Conservation (phyloP, 2,329 filamentous ascomycete genomes). For the Xylariaceae sp. region DNA sequence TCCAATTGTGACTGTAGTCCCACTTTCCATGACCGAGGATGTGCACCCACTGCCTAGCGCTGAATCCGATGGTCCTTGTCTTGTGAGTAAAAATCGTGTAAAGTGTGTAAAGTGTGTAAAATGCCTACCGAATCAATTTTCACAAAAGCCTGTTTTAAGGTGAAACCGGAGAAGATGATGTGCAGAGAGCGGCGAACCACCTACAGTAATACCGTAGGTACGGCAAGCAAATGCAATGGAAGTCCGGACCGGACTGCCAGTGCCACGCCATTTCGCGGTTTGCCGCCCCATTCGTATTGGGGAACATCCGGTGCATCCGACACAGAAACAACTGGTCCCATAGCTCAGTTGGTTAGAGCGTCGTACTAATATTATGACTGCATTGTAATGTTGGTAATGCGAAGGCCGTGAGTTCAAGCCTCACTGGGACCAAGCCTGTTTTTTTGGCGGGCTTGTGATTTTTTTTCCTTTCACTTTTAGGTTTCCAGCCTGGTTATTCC, state of each 20-base stretch:
- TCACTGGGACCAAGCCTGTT: background rate
- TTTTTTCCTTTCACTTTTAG: background rate
- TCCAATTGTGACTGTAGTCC: too few species aligned
- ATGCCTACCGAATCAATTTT: too few species aligned
- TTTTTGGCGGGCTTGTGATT: background rate
- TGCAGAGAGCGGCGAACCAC: background rate
- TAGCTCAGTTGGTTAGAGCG: constrained; percentile 3
- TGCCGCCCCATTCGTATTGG: background rate
- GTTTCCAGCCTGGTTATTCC: too few species aligned
- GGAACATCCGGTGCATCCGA: background rate
- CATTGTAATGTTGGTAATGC: background rate
- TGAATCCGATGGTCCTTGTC: too few species aligned
- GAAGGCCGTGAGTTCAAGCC: constrained; percentile 3
- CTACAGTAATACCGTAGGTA: background rate
- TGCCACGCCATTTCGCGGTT: background rate
- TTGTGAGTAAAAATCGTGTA: too few species aligned
- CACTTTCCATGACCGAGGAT: too few species aligned
- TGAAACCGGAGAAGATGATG: too few species aligned
- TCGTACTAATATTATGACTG: constrained; percentile 1
- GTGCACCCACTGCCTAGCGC: too few species aligned
- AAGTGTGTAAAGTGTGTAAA: too few species aligned
- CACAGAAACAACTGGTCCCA: background rate
- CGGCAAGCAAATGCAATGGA: background rate
- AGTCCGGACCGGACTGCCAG: background rate
- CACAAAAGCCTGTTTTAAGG: too few species aligned